These are phyloP conservation scores for Eutrema japonicum DNA, from an alignment of 345 rosid genomes.

Conservation along the genomic window DNA sequence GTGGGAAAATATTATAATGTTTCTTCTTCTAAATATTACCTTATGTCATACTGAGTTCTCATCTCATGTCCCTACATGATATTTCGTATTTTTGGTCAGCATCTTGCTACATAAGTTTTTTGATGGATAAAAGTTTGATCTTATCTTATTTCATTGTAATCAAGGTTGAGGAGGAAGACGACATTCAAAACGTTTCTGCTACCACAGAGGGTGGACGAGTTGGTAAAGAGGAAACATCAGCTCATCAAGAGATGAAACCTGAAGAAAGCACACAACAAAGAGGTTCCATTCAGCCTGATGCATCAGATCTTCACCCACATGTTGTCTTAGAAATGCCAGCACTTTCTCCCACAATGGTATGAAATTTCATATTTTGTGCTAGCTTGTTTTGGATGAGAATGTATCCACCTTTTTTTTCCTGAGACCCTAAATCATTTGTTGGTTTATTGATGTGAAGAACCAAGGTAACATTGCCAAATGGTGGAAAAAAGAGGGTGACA, in stretches of 20 bases:
- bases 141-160: constrained; percentile 44
- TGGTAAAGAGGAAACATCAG: constrained; percentile 54
- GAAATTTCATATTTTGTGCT: constrained; percentile 37
- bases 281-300: constrained; percentile 47
- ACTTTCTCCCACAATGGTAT: constrained; percentile 97
- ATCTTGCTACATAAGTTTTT: constrained; percentile 18
- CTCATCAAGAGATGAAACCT: constrained; percentile 46
- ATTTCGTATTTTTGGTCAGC: constrained; percentile 19
- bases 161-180: constrained; percentile 90
- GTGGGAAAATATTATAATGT: constrained; percentile 6
- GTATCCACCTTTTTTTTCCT: constrained; percentile 12
- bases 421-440: constrained; percentile 35
- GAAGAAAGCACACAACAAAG: constrained; percentile 49
- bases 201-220: constrained; percentile 52
- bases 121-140: constrained; percentile 17
- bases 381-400: constrained; percentile 28
- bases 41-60: constrained; percentile 20
- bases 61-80: constrained; percentile 26
- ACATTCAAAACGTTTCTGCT: constrained; percentile 68
- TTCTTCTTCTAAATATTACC: constrained; percentile 21
- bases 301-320: constrained; percentile 82
- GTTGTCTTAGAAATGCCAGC: constrained; percentile 92
- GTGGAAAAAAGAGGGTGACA: constrained; percentile 95
- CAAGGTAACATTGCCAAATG: constrained; percentile 89
- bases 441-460: constrained; percentile 57